A percentile compares a stretch with the other conserved stretches of the same genome.
Evolutionary conservation across 306 rosid genomes (phyloP).

Genomic region (Trifolium fragiferum): DNA sequence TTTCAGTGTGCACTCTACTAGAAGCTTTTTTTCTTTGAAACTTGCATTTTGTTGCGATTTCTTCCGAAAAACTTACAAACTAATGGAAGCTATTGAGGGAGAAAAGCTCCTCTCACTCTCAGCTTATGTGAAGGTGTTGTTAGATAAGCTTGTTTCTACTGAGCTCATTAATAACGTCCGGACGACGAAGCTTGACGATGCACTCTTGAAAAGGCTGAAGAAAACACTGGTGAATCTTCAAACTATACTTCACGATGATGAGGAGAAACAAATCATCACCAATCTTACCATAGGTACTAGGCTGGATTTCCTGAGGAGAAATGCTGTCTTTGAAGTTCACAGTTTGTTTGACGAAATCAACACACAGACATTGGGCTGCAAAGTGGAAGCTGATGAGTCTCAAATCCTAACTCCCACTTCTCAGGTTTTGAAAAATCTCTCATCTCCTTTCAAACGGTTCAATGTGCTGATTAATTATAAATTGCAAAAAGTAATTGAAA

Average conservation of each 20-base stretch:
- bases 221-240: neutral
- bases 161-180: too few relatives aligned
- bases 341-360: neutral
- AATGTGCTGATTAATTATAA: neutral
- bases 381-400: neutral
- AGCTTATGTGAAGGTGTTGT: neutral
- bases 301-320: too few relatives aligned
- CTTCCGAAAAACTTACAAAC: too few relatives aligned
- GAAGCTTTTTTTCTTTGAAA: too few relatives aligned
- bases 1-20: too few relatives aligned
- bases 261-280: too few relatives aligned
- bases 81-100: neutral
- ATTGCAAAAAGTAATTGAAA: conserved; percentile 22
- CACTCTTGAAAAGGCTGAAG: neutral
- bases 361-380: conserved; percentile 9
- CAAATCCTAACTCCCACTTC: neutral
- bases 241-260: neutral
- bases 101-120: neutral
- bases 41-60: too few relatives aligned
- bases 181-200: neutral
- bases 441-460: conserved; percentile 27
- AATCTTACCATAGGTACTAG: too few relatives aligned
- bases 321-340: neutral
- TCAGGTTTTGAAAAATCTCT: conserved; percentile 36
- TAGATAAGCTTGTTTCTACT: neutral